Evolutionary conservation across 202 grass and related monocot genomes (phyloP).

Genomic region (Dendrocalamus latiflorus): DNA sequence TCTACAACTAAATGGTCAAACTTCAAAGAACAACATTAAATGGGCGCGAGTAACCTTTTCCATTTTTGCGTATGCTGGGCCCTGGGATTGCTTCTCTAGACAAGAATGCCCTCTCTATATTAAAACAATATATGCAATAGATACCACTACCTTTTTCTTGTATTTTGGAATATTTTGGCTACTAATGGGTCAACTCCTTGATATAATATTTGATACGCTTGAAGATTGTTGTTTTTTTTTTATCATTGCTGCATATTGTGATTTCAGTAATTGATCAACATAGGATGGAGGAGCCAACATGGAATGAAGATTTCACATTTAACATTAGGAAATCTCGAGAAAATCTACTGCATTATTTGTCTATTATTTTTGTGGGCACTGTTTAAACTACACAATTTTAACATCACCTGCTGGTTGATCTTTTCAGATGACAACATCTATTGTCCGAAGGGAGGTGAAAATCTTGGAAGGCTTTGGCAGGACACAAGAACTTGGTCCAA

Average conservation of each 20-base stretch:
- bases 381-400: conserved; percentile 4
- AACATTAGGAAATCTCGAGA: conserved; percentile 54
- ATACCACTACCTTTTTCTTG: background rate
- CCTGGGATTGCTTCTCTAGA: background rate
- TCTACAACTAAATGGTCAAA: conserved; percentile 75
- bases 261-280: conserved; percentile 39
- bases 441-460: conserved; percentile 81
- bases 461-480: conserved; percentile 72
- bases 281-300: conserved; percentile 76
- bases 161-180: background rate
- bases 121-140: background rate
- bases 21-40: conserved; percentile 79
- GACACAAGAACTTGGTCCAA: conserved; percentile 75
- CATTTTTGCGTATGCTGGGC: conserved; percentile 20
- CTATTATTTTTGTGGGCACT: background rate
- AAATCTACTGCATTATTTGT: conserved; percentile 38
- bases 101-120: background rate
- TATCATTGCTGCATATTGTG: conserved; percentile 18
- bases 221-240: conserved; percentile 3
- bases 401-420: background rate
- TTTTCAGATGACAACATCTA: conserved; percentile 81
- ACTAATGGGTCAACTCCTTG: background rate
- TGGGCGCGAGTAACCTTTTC: conserved; percentile 71
- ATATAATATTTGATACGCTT: conserved; percentile 8
- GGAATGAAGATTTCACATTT: conserved; percentile 84